A percentile compares a stretch with the other conserved stretches of the same genome.
phyloP scores from a whole-genome alignment of 805 yeast genomes.

The Zygoascus flipseniorum region DNA sequence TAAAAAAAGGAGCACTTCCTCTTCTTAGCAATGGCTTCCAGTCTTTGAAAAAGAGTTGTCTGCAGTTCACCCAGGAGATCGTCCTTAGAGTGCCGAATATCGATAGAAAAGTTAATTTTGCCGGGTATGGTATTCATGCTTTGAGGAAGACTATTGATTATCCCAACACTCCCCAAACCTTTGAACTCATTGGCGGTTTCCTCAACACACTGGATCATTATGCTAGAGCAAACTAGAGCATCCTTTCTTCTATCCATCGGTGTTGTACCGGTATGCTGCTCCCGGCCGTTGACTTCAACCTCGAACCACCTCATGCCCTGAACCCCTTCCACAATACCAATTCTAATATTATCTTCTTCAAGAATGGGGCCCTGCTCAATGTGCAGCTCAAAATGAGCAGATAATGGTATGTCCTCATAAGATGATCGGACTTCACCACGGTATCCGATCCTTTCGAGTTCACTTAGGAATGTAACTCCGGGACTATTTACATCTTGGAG shows the following conservation, averaged over 20 bases:
- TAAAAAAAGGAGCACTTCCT: conserved; percentile 24
- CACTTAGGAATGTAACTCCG: conserved; percentile 41
- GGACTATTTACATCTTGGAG: conserved; percentile 47
- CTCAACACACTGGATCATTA: conserved; percentile 46
- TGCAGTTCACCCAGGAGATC: conserved; percentile 32
- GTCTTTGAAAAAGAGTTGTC: conserved; percentile 29
- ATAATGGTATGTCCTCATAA: conserved; percentile 44
- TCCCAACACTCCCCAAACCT: conserved; percentile 54
- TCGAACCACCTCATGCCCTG: conserved; percentile 60
- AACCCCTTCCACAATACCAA: conserved; percentile 59
- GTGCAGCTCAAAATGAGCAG: conserved; percentile 66
- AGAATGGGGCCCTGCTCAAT: conserved; percentile 71
- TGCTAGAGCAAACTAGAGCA: conserved; percentile 49
- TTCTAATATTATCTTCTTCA: conserved; percentile 44
- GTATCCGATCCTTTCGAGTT: conserved; percentile 54
- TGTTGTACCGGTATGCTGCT: conserved; percentile 69
- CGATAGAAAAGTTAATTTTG: conserved; percentile 48
- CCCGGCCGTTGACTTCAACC: conserved; percentile 47
- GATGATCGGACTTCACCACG: conserved; percentile 44
- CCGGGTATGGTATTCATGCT: conserved; percentile 64
- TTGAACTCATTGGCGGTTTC: conserved; percentile 43
- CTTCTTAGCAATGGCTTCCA: conserved; percentile 28
- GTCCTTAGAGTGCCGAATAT: conserved; percentile 48
- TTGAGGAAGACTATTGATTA: conserved; percentile 47
- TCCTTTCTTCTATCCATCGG: conserved; percentile 57